Conservation (phyloP, 148 eudicot genomes). For the Rhododendron ovatum region DNA sequence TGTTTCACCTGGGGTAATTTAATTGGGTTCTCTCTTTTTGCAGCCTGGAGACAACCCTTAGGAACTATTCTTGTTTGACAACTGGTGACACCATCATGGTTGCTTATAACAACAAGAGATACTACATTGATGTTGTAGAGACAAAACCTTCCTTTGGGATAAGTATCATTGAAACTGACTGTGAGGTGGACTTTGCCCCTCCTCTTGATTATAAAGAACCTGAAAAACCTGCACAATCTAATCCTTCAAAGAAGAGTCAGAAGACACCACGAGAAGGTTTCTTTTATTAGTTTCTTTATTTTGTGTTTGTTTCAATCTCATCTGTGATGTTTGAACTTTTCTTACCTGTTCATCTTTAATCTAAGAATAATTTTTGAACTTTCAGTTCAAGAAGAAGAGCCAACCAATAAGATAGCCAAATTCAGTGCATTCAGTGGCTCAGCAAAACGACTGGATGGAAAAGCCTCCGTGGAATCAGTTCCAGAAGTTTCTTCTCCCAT, state of each 20-base stretch:
- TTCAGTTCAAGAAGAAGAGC: slow-evolving; percentile 18
- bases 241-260: background rate
- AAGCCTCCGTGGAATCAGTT: slow-evolving; percentile 4
- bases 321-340: background rate
- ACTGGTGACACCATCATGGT: slow-evolving; percentile 31
- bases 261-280: slow-evolving; percentile 18
- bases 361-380: background rate
- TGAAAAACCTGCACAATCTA: slow-evolving; percentile 12
- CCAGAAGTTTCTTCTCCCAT: slow-evolving; percentile 8
- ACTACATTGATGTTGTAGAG: slow-evolving; percentile 28
- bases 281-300: background rate
- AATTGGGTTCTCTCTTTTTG: background rate
- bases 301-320: background rate
- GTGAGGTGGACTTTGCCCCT: slow-evolving; percentile 31
- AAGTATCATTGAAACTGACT: slow-evolving; percentile 30
- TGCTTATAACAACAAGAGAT: slow-evolving; percentile 21
- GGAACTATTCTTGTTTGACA: slow-evolving; percentile 28
- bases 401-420: slow-evolving; percentile 16
- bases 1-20: background rate
- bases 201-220: slow-evolving; percentile 33
- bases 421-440: slow-evolving; percentile 20
- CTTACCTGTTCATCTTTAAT: background rate
- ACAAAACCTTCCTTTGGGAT: slow-evolving; percentile 22
- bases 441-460: slow-evolving; percentile 24
- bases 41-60: slow-evolving; percentile 24